Percentiles rank a stretch among this genome's conserved stretches.
phyloP scores from a whole-genome alignment of 2,329 filamentous ascomycete genomes.

The Aureobasidium sp. region DNA sequence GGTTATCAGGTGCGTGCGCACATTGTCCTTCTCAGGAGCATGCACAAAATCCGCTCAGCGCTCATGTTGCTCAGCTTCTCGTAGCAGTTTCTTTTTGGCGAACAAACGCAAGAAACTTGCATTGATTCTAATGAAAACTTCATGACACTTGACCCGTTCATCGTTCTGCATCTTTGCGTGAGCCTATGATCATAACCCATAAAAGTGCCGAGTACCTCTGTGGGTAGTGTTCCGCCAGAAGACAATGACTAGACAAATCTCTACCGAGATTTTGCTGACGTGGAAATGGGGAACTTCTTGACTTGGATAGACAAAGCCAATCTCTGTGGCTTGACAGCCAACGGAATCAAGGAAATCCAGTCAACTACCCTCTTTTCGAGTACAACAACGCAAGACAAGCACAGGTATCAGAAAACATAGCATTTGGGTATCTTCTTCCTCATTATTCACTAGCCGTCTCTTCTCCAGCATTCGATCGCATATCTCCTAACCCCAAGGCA shows the following conservation, averaged over 20 bases:
- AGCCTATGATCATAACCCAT: background rate
- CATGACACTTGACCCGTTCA: background rate
- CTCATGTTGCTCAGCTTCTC: background rate
- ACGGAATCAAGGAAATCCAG: too few species aligned
- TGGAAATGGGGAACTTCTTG: too few species aligned
- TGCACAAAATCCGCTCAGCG: background rate
- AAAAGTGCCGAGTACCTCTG: background rate
- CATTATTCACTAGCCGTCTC: background rate
- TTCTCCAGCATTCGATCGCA: background rate
- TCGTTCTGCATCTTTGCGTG: background rate
- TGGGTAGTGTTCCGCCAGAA: background rate
- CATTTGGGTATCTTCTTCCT: background rate
- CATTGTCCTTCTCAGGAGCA: background rate
- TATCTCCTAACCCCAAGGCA: conserved; percentile 12
- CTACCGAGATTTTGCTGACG: too few species aligned
- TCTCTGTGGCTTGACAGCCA: too few species aligned
- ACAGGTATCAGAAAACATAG: background rate
- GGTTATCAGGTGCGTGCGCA: background rate
- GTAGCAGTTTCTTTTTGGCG: background rate
- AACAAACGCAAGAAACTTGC: background rate
- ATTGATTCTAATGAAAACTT: background rate
- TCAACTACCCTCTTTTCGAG: too few species aligned
- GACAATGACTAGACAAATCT: background rate
- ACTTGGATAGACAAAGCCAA: too few species aligned
- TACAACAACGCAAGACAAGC: too few species aligned